phyloP scores from a whole-genome alignment of 306 rosid species.

The Begonia peltatifolia region DNA sequence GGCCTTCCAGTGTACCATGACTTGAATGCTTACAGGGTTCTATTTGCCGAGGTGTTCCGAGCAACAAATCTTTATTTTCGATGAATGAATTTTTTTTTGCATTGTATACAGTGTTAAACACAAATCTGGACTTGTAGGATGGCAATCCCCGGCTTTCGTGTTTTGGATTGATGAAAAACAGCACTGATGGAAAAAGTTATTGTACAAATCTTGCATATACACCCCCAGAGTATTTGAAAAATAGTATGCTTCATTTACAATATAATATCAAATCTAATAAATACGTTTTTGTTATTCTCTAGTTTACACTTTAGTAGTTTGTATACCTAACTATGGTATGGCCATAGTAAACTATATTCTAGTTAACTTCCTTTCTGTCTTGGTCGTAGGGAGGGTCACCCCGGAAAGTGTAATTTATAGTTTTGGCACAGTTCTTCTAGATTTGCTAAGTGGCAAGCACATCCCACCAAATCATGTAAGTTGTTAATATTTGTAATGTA shows the following conservation, averaged over 20 bases:
- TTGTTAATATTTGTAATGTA: slow-evolving; percentile 6
- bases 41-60: slow-evolving; percentile 59
- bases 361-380: neutral
- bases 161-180: slow-evolving; percentile 93
- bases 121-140: slow-evolving; percentile 35
- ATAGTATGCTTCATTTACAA: slow-evolving; percentile 30
- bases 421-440: slow-evolving; percentile 90
- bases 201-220: slow-evolving; percentile 96
- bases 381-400: slow-evolving; percentile 77
- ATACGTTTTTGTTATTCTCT: neutral
- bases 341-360: too few relatives aligned
- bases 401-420: slow-evolving; percentile 96
- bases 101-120: slow-evolving; percentile 1
- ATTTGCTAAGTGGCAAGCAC: slow-evolving; percentile 95
- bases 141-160: slow-evolving; percentile 97
- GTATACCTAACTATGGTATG: neutral
- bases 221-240: slow-evolving; percentile 85
- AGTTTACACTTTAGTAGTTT: neutral
- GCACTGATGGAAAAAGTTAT: slow-evolving; percentile 88
- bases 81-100: too few relatives aligned
- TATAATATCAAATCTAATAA: neutral
- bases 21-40: slow-evolving; percentile 94
- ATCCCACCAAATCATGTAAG: slow-evolving; percentile 98
- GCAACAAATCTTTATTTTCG: neutral
- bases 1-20: slow-evolving; percentile 84